phyloP scores from a whole-genome alignment of 768 basidiomycete genomes.

The Lentinula edodes region DNA sequence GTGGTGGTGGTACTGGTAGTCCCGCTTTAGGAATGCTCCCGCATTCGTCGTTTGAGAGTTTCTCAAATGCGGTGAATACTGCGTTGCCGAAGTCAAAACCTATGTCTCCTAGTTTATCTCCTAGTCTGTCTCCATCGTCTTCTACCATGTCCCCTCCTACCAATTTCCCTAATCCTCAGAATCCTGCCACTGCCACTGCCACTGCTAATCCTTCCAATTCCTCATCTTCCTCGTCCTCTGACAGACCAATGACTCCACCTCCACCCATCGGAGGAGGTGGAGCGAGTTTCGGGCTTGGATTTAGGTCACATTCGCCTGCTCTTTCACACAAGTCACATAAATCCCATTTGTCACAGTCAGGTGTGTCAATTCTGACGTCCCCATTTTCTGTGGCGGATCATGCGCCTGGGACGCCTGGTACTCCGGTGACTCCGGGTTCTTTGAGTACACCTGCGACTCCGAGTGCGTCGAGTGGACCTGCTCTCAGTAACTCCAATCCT shows the following conservation, averaged over 20 bases:
- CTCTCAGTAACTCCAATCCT: too few relatives aligned
- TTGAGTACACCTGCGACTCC: neutral
- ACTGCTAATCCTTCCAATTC: neutral
- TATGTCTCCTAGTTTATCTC: too few relatives aligned
- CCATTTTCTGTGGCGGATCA: slow-evolving; percentile 18
- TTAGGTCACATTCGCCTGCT: neutral
- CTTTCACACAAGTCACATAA: neutral
- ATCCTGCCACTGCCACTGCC: neutral
- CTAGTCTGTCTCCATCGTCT: too few relatives aligned
- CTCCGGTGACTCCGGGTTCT: neutral
- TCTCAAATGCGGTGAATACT: neutral
- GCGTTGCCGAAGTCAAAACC: neutral
- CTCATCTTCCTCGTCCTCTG: too few relatives aligned
- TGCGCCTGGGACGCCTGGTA: neutral
- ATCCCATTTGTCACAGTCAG: slow-evolving; percentile 8
- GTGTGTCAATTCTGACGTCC: slow-evolving; percentile 28
- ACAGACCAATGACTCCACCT: too few relatives aligned
- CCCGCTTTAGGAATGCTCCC: neutral
- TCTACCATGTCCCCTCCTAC: too few relatives aligned
- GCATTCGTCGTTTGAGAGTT: neutral
- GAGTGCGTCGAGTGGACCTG: too few relatives aligned
- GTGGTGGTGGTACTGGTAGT: neutral
- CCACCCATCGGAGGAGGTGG: too few relatives aligned
- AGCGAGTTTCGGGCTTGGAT: too few relatives aligned
- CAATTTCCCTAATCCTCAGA: too few relatives aligned